Evolutionary conservation across 106 monocot species (phyloP).

Genomic region (Acorus calamus): DNA sequence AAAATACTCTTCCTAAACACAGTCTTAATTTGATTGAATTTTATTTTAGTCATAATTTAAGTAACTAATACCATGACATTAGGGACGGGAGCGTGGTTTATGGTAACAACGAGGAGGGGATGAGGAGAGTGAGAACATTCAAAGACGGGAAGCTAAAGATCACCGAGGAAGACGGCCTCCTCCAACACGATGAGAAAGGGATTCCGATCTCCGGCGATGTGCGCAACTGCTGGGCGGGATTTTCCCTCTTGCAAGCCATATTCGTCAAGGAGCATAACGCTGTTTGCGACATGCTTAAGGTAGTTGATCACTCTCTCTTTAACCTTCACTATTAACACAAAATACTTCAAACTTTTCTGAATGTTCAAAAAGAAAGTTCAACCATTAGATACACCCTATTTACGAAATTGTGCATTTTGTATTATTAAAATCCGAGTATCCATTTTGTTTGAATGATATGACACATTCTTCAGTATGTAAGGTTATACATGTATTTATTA

Average conservation of each 20-base stretch:
- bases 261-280: conserved; percentile 56
- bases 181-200: conserved; percentile 20
- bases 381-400: too few species aligned
- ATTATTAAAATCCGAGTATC: too few species aligned
- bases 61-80: background rate
- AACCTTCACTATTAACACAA: too few species aligned
- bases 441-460: too few species aligned
- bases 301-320: background rate
- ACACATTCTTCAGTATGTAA: too few species aligned
- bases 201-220: conserved; percentile 39
- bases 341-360: too few species aligned
- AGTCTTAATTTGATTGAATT: too few species aligned
- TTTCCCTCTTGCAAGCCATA: conserved; percentile 46
- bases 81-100: conserved; percentile 57
- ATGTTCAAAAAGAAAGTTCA: too few species aligned
- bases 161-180: conserved; percentile 25
- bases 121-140: conserved; percentile 17
- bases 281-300: conserved; percentile 56
- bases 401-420: too few species aligned
- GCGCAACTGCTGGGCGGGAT: conserved; percentile 54
- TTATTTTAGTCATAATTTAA: too few species aligned
- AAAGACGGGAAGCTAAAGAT: conserved; percentile 44
- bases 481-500: too few species aligned
- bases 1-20: too few species aligned
- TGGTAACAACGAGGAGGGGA: conserved; percentile 12